A percentile compares a stretch with the other conserved stretches of the same genome.
Conservation (phyloP, 805 yeast species). For the Torulaspora gathmanii region DNA sequence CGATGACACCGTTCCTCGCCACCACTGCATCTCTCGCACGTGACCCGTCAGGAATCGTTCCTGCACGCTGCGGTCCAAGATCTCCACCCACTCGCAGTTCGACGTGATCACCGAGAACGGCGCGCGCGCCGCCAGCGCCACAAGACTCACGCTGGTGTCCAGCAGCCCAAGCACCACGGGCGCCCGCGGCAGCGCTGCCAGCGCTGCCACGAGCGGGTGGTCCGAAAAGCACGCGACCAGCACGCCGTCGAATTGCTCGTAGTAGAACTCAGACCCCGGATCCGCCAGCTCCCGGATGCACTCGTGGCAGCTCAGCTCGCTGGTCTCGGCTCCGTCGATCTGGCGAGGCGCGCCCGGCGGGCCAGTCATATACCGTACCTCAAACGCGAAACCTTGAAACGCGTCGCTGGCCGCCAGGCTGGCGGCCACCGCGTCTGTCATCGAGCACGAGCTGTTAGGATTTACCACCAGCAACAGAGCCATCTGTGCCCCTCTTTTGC, state of each 20-base stretch:
- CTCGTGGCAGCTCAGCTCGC: conserved; percentile 17
- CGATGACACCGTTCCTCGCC: conserved; percentile 27
- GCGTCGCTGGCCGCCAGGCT: conserved; percentile 11
- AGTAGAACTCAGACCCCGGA: conserved; percentile 12
- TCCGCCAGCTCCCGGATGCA: conserved; percentile 21
- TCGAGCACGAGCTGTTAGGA: conserved; percentile 25
- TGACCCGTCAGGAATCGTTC: conserved; percentile 7
- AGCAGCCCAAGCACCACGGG: conserved; percentile 21
- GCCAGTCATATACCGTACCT: conserved; percentile 19
- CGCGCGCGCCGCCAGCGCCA: conserved; percentile 12
- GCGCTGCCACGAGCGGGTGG: conserved; percentile 24
- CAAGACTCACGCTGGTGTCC: conserved; percentile 17
- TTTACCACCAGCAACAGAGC: conserved; percentile 22
- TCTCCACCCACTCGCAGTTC: conserved; percentile 25
- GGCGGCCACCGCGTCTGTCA: conserved; percentile 21
- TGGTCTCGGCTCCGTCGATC: conserved; percentile 21
- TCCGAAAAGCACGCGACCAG: conserved; percentile 28
- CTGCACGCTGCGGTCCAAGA: conserved; percentile 19
- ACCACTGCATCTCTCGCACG: conserved; percentile 6
- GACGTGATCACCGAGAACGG: conserved; percentile 28
- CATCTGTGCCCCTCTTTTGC: neutral
- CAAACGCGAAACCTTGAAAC: neutral
- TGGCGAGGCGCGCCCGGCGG: conserved; percentile 24
- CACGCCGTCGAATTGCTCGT: conserved; percentile 22
- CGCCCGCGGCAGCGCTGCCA: conserved; percentile 6